These are phyloP conservation scores for Penicillium sclerotigenum DNA, from an alignment of 2,329 filamentous ascomycete genomes.

Conservation along the genomic window DNA sequence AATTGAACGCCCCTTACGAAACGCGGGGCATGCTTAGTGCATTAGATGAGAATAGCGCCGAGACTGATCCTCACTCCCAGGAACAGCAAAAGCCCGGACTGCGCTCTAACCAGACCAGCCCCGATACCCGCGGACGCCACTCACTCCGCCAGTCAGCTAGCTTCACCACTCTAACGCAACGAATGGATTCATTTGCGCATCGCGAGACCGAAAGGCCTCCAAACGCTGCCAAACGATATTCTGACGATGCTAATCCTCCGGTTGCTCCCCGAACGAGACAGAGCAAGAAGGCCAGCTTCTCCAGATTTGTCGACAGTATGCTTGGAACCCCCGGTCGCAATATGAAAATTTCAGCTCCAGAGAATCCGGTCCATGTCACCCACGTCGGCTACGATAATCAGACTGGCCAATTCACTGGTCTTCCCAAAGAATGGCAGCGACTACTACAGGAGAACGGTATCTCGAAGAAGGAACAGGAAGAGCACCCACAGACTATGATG, in stretches of 20 bases:
- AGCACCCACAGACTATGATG: conserved; percentile 92
- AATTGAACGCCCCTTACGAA: conserved; percentile 46
- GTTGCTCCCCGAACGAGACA: conserved; percentile 60
- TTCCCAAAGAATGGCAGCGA: conserved; percentile 97
- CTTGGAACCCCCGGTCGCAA: conserved; percentile 77
- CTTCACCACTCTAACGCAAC: conserved; percentile 54
- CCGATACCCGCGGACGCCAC: conserved; percentile 56
- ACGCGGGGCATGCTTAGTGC: conserved; percentile 45
- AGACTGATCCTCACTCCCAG: conserved; percentile 31
- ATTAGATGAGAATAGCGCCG: conserved; percentile 40
- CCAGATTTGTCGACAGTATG: conserved; percentile 78
- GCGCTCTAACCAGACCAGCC: conserved; percentile 50
- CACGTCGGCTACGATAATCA: conserved; percentile 96
- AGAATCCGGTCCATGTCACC: conserved; percentile 96
- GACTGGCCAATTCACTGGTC: conserved; percentile 92
- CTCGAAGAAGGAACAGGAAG: conserved; percentile 89
- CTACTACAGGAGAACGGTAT: conserved; percentile 94
- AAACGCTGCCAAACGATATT: conserved; percentile 68
- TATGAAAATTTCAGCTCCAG: conserved; percentile 92
- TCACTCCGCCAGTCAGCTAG: conserved; percentile 64
- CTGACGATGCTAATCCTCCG: conserved; percentile 68
- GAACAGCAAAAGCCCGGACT: conserved; percentile 43
- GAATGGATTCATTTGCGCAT: conserved; percentile 50
- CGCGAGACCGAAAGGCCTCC: conserved; percentile 49
- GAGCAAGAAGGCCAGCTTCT: conserved; percentile 81